phyloP scores from a whole-genome alignment of 208 protist species.

The Angomonas deanei region DNA sequence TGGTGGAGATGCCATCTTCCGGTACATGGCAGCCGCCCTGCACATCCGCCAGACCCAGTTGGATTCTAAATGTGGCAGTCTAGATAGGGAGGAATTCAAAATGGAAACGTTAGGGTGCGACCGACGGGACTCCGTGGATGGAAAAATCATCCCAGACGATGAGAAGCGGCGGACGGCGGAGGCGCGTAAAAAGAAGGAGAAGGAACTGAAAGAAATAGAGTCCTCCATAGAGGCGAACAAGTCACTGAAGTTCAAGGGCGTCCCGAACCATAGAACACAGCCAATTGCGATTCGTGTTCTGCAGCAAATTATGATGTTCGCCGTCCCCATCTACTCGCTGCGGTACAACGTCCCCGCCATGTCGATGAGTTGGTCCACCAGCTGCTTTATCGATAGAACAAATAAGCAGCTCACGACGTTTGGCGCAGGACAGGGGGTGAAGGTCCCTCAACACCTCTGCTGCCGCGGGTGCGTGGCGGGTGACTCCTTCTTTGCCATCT shows the following conservation, averaged over 20 bases:
- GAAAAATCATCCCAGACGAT: slow-evolving; percentile 18
- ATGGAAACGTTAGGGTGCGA: slow-evolving; percentile 19
- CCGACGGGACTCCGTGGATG: slow-evolving; percentile 28
- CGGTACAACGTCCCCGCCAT: slow-evolving; percentile 86
- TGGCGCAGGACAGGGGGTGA: slow-evolving; percentile 60
- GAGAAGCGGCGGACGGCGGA: slow-evolving; percentile 26
- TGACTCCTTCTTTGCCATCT: slow-evolving; percentile 80
- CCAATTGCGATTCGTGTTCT: slow-evolving; percentile 57
- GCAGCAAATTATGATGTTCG: slow-evolving; percentile 85
- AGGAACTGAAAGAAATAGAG: slow-evolving; percentile 26
- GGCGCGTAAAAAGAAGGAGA: slow-evolving; percentile 15
- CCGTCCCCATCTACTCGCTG: slow-evolving; percentile 70
- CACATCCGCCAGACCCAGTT: slow-evolving; percentile 55
- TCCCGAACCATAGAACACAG: slow-evolving; percentile 26
- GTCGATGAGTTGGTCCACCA: slow-evolving; percentile 84
- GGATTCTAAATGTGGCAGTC: slow-evolving; percentile 27
- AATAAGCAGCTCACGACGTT: slow-evolving; percentile 80
- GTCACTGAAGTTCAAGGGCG: slow-evolving; percentile 12
- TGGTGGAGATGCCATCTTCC: slow-evolving; percentile 64
- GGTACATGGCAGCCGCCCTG: slow-evolving; percentile 52
- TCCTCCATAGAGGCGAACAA: slow-evolving; percentile 34
- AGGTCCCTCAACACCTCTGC: slow-evolving; percentile 65
- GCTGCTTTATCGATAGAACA: slow-evolving; percentile 71
- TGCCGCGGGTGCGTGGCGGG: slow-evolving; percentile 77
- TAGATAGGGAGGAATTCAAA: slow-evolving; percentile 32